Evolutionary conservation across 2,329 filamentous ascomycete genomes (phyloP).

Genomic region (Arthrocladium fulminans): DNA sequence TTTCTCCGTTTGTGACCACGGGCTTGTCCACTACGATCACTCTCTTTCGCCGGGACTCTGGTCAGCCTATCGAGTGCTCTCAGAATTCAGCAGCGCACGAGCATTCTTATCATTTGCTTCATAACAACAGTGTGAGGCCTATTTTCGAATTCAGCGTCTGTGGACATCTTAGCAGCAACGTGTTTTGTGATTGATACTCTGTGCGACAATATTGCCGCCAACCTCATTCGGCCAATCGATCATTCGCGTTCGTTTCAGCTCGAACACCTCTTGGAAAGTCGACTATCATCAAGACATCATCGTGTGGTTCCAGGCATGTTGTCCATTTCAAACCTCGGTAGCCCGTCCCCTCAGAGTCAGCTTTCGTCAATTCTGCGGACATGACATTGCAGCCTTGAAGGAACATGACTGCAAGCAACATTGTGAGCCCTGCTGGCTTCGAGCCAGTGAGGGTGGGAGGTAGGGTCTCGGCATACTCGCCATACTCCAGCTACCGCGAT

Average conservation of each 20-base stretch:
- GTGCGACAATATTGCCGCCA: neutral
- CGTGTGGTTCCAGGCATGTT: neutral
- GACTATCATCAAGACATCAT: neutral
- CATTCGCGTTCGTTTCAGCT: neutral
- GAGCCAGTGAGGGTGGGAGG: neutral
- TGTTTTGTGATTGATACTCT: neutral
- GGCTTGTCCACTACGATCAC: too few species aligned
- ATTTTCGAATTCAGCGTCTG: neutral
- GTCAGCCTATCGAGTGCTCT: too few species aligned
- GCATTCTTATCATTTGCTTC: neutral
- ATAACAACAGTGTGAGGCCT: neutral
- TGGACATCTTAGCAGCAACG: neutral
- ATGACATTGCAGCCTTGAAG: neutral
- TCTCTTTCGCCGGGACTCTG: too few species aligned
- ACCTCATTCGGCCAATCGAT: neutral
- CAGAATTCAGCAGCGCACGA: neutral
- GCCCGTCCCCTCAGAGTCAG: neutral
- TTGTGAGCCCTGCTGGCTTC: neutral
- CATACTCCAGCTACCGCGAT: neutral
- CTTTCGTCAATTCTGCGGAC: neutral
- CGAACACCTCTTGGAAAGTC: neutral
- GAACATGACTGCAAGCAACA: neutral
- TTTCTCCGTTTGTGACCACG: neutral
- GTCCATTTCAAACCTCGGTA: neutral
- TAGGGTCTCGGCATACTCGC: neutral